These are phyloP conservation scores for Hypericum perforatum DNA, from an alignment of 345 rosid species.

Conservation along the genomic window DNA sequence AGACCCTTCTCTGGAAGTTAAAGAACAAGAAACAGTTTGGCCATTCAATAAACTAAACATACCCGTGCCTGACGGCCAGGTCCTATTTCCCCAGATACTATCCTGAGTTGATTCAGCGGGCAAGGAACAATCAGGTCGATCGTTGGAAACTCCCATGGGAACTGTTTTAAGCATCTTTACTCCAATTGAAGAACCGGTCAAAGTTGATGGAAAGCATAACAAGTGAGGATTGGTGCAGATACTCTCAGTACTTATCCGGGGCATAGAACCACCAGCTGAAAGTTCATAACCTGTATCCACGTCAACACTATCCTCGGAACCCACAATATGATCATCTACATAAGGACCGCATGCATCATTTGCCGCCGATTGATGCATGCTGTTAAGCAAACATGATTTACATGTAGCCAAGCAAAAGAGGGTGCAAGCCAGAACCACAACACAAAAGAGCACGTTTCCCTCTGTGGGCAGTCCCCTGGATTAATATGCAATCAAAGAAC, in stretches of 20 bases:
- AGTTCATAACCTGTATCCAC: background rate
- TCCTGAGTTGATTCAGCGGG: background rate
- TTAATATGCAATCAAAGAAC: background rate
- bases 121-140: background rate
- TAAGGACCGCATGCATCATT: background rate
- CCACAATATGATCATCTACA: background rate
- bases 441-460: background rate
- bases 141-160: background rate
- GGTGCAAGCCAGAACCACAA: conserved; percentile 1
- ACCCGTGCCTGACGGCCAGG: conserved; percentile 10
- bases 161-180: background rate
- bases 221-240: conserved; percentile 3
- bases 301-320: background rate
- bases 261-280: background rate
- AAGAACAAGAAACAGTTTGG: conserved; percentile 42
- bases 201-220: conserved; percentile 1
- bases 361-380: background rate
- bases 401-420: background rate
- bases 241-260: background rate
- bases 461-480: background rate
- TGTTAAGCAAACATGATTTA: background rate
- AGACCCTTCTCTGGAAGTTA: conserved; percentile 27
- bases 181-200: background rate
- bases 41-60: conserved; percentile 38
- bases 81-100: background rate